Base-by-base conservation (phyloP, 1,284 basidiomycete species). In the Irpex sp. region DNA sequence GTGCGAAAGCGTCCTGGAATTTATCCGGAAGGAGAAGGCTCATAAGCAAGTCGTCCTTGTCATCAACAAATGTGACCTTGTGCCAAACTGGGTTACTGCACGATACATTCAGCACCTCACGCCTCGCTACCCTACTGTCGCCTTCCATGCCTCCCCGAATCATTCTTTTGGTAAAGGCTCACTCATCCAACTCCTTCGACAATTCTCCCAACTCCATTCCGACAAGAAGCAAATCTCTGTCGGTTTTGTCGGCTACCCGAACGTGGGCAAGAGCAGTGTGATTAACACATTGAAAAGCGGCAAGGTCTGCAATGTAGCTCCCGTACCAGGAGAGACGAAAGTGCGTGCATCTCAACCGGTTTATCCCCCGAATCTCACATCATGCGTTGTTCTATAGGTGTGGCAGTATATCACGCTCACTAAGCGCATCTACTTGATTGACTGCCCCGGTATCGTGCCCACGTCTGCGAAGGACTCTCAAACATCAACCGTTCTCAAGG, bases 211-310 rank as follows among this genome's bases (percentile, higher is more conserved):
- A 66, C 86, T 99, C 43, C 97, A 98, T 78, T 94, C 95, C 11
- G 97, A 99, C 82, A 98, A 97, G 83, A 99, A 98, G 79, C 97
- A 99, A 77, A 98, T 99, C 73, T 97, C 94, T 37, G 95, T 99
- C 66, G 97, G 97, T 8, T 95, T 99, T 74, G 87, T 99, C 68
- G 97, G 97, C 58, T 99, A 99, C 77, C 97, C 97, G 4, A 99
- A 99, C 75, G 95, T 98, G 61, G 97, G 97, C 56, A 99, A 99
- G 79, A 94, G 92, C 66, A 93, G 89, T 71, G 94, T 99, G 68
- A 99, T 99, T 81, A 99, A 99, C 80, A 98, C 97, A 50, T 85
- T 99, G 67, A 99, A 99, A 84, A 95, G 94, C 78, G 93, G 94
- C 77, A 98, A 98, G 78, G 97, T 98, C 67, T 99, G 97, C 83